Evolutionary conservation across 495 filamentous ascomycete genomes (phyloP).

Genomic region (Tricharina praecox): DNA sequence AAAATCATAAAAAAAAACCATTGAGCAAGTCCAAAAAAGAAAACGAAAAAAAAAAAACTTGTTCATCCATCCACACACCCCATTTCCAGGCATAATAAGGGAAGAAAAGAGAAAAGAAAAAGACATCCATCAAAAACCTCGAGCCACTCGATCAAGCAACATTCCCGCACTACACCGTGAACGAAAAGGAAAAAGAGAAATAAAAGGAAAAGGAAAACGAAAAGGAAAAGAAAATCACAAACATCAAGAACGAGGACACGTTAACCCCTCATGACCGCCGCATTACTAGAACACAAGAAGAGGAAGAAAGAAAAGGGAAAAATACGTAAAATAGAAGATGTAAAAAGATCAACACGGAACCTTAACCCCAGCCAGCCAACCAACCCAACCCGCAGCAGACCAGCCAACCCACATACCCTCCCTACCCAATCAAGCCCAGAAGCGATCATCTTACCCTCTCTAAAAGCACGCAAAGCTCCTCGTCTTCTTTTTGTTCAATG

Average conservation of each 20-base stretch:
- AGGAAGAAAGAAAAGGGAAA: slow-evolving; percentile 28
- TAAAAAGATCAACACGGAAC: slow-evolving; percentile 12
- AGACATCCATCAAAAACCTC: not conserved
- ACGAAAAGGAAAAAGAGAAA: not conserved
- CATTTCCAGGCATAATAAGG: not conserved
- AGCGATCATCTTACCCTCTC: too few relatives aligned
- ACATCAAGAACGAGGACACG: not conserved
- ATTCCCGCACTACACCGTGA: not conserved
- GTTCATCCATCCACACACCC: not conserved
- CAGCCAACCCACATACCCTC: too few relatives aligned
- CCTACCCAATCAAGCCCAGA: too few relatives aligned
- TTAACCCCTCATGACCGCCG: not conserved
- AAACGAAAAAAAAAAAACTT: not conserved
- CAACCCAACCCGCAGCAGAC: too few relatives aligned
- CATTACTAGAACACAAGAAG: not conserved
- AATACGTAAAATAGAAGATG: slow-evolving; percentile 9
- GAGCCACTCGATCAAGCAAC: not conserved
- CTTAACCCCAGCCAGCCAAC: slow-evolving; percentile 9
- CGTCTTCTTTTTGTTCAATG: slow-evolving; percentile 88
- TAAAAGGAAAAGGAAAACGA: not conserved
- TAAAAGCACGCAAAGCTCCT: slow-evolving; percentile 94
- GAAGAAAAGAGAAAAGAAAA: slow-evolving; percentile 1
- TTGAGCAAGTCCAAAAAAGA: not conserved
- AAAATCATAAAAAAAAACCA: too few relatives aligned
- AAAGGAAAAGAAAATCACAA: not conserved